Conservation (phyloP, 75 land plant species). For the Chamaecyparis obtusa region DNA sequence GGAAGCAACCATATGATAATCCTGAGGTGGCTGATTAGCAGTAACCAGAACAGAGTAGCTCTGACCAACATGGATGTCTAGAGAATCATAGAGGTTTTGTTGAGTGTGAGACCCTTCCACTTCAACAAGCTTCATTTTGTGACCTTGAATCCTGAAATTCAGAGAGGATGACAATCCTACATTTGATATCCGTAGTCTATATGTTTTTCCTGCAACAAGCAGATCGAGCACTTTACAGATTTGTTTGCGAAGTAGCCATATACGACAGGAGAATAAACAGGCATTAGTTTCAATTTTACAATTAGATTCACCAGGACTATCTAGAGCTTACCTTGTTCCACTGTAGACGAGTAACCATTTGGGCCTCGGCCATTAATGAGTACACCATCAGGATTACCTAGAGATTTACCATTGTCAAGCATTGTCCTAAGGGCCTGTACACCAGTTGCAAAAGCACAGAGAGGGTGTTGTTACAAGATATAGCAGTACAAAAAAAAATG, state of each 20-base stretch:
- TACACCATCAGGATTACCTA: constrained; percentile 40
- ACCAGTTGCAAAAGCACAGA: constrained; percentile 5
- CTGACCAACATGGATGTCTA: constrained; percentile 79
- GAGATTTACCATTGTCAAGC: constrained; percentile 25
- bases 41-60: constrained; percentile 67
- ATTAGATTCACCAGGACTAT: background rate
- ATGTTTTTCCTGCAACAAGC: constrained; percentile 33
- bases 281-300: background rate
- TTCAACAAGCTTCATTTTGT: constrained; percentile 65
- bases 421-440: constrained; percentile 1
- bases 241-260: background rate
- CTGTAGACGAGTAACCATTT: constrained; percentile 13
- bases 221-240: background rate
- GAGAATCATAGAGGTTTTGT: constrained; percentile 55
- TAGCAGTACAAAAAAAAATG: too few relatives aligned
- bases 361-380: constrained; percentile 44
- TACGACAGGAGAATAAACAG: background rate
- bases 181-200: constrained; percentile 35
- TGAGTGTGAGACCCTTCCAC: constrained; percentile 70
- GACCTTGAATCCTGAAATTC: constrained; percentile 56
- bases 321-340: constrained; percentile 30
- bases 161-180: constrained; percentile 30
- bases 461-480: too few relatives aligned
- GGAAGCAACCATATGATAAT: constrained; percentile 76
- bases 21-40: constrained; percentile 45